These are phyloP conservation scores for Cubamyces lactineus DNA, from an alignment of 768 basidiomycete species.

Conservation along the genomic window DNA sequence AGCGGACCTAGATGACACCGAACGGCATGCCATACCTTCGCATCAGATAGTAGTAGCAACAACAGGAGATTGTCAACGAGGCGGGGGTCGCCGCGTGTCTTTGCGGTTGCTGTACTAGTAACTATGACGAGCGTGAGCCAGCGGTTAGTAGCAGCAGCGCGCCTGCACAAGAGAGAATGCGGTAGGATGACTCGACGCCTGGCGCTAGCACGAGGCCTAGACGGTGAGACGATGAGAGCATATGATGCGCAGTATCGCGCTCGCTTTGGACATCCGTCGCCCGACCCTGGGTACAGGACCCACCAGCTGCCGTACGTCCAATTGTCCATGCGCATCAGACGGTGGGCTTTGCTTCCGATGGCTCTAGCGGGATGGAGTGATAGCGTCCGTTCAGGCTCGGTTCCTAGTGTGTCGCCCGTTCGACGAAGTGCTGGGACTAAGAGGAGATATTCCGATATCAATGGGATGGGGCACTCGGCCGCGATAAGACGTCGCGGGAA, in stretches of 20 bases:
- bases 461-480: neutral
- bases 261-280: neutral
- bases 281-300: neutral
- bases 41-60: no score
- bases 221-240: neutral
- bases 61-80: no score
- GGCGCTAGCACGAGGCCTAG: neutral
- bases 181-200: neutral
- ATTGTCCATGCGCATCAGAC: constrained; percentile 4
- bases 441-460: neutral
- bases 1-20: no score
- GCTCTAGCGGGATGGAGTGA: neutral
- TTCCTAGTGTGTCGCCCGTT: no score
- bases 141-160: neutral
- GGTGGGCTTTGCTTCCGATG: constrained; percentile 3
- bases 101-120: no score
- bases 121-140: no score
- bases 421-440: neutral
- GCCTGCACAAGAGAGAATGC: neutral
- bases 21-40: no score
- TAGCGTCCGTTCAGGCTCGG: no score
- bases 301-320: neutral
- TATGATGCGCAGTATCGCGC: neutral
- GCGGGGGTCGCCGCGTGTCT: no score
- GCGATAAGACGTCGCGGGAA: neutral